Evolutionary conservation across 495 filamentous ascomycete genomes (phyloP).

Genomic region (Entonaema liquescens): DNA sequence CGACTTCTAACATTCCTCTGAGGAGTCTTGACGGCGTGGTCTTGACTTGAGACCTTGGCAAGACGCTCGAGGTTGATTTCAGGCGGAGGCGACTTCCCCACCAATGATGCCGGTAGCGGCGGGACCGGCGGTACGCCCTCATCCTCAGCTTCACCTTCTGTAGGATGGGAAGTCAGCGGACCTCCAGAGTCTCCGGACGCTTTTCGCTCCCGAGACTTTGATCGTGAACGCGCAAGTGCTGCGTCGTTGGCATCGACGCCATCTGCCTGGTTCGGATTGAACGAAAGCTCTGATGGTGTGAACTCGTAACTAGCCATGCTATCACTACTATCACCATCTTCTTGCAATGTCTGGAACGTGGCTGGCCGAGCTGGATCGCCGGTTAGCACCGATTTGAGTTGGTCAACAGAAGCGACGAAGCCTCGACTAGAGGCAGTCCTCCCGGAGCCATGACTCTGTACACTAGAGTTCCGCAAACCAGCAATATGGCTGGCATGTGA

Average conservation of each 20-base stretch:
- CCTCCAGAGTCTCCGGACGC: conserved; percentile 48
- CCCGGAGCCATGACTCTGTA: conserved; percentile 59
- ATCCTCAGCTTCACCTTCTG: conserved; percentile 36
- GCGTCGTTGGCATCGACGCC: conserved; percentile 26
- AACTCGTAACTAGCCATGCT: conserved; percentile 67
- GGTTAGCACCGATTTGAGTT: conserved; percentile 66
- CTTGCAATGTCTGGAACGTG: conserved; percentile 43
- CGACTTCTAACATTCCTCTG: conserved; percentile 53
- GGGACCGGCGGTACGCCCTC: conserved; percentile 54
- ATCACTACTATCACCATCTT: conserved; percentile 61
- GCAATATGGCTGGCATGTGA: conserved; percentile 48
- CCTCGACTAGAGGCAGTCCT: conserved; percentile 66
- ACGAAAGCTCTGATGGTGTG: conserved; percentile 62
- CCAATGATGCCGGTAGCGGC: conserved; percentile 46
- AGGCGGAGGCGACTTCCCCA: conserved; percentile 33
- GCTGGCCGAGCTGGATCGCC: conserved; percentile 68
- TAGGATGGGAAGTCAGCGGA: conserved; percentile 60
- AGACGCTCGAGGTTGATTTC: conserved; percentile 30
- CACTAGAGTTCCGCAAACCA: conserved; percentile 52
- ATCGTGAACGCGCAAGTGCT: conserved; percentile 38
- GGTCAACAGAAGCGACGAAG: conserved; percentile 83
- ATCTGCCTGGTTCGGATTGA: conserved; percentile 49
- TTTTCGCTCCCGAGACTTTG: conserved; percentile 50
- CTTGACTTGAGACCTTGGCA: conserved; percentile 41
- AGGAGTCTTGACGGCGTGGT: conserved; percentile 44